A percentile compares a stretch with the other conserved stretches of the same genome.
phyloP scores from a whole-genome alignment of 495 filamentous ascomycete genomes.

The Pyronema omphalodes region DNA sequence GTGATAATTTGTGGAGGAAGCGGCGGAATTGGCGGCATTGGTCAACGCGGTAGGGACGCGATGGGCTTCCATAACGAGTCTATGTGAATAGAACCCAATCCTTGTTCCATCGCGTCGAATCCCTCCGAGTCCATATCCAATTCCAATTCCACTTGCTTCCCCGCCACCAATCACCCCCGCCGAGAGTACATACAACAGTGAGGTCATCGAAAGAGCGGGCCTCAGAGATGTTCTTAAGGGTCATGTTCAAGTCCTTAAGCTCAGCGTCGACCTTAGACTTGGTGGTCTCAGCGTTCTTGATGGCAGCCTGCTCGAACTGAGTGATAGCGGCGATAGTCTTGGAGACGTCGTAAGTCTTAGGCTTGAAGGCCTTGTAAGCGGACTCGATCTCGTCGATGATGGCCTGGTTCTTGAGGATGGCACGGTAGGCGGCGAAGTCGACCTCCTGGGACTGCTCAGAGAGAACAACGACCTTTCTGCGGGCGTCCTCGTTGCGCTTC shows the following conservation, averaged over 20 bases:
- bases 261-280: slow-evolving; percentile 88
- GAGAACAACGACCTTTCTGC: slow-evolving; percentile 70
- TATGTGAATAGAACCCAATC: no score
- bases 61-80: no score
- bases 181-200: slow-evolving; percentile 63
- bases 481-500: slow-evolving; percentile 97
- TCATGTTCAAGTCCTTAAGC: slow-evolving; percentile 77
- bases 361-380: slow-evolving; percentile 77
- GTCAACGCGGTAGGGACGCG: no score
- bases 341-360: slow-evolving; percentile 68
- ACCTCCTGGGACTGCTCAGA: slow-evolving; percentile 60
- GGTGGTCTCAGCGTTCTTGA: slow-evolving; percentile 91
- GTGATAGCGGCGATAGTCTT: slow-evolving; percentile 95
- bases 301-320: slow-evolving; percentile 86
- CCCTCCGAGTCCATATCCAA: background rate
- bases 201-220: slow-evolving; percentile 92
- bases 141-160: background rate
- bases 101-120: no score
- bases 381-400: slow-evolving; percentile 93
- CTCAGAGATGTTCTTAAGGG: slow-evolving; percentile 89
- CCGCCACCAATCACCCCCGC: background rate
- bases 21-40: no score
- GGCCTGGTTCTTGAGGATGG: slow-evolving; percentile 78
- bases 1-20: no score
- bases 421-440: slow-evolving; percentile 88